These are phyloP conservation scores for Mortierella antarctica DNA, from an alignment of 192 early-diverging fungal species.

Conservation along the genomic window DNA sequence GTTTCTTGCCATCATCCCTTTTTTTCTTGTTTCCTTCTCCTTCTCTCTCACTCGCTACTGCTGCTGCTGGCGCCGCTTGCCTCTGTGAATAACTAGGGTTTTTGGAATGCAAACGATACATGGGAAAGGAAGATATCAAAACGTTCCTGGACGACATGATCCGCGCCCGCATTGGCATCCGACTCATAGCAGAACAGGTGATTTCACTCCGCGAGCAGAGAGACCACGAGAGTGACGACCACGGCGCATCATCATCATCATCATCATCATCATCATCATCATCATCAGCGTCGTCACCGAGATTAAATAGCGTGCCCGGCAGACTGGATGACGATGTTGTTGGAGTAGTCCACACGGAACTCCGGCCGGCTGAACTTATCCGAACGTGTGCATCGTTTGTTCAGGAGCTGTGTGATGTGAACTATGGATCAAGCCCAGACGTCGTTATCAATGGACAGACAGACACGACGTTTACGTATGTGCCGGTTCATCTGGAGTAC, in stretches of 20 bases:
- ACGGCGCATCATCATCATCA: conserved; percentile 58
- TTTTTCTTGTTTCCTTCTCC: not conserved
- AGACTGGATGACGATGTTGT: conserved; percentile 62
- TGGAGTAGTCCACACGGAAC: conserved; percentile 87
- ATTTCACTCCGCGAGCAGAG: conserved; percentile 78
- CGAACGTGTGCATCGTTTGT: conserved; percentile 76
- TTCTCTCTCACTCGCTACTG: not conserved
- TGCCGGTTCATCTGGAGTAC: conserved; percentile 95
- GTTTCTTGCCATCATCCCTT: not conserved
- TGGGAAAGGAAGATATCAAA: conserved; percentile 75
- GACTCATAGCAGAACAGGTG: conserved; percentile 94
- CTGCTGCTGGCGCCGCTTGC: not conserved
- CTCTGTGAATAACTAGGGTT: conserved; percentile 66
- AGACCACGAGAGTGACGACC: conserved; percentile 38
- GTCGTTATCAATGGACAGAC: conserved; percentile 80
- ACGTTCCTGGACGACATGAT: conserved; percentile 91
- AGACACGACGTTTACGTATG: conserved; percentile 87
- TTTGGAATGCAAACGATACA: conserved; percentile 78
- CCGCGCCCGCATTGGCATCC: conserved; percentile 87
- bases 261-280: conserved; percentile 68
- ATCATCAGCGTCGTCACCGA: conserved; percentile 73
- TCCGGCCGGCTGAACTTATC: conserved; percentile 75
- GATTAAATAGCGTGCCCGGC: too few species aligned
- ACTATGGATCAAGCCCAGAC: conserved; percentile 87
- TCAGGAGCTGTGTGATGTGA: conserved; percentile 88